Evolutionary conservation across 768 basidiomycete genomes (phyloP), one percentile per base, ranked within the genome.

Genomic region (Termitomyces sp.): DNA sequence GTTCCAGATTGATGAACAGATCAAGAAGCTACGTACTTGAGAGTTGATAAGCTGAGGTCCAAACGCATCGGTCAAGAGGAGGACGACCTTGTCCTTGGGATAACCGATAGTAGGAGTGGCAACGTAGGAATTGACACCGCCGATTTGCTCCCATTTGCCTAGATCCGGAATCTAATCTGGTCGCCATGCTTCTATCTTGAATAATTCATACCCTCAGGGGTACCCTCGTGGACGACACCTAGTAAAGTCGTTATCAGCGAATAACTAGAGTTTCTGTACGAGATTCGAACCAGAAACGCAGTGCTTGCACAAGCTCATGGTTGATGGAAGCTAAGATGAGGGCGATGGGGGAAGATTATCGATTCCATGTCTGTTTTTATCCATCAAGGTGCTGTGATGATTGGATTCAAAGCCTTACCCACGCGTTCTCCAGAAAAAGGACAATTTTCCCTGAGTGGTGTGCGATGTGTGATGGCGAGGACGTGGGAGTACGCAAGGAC

Each of bases 201-300:
- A n/a, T n/a, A n/a, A 5, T 21, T 37, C 35, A 28, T 64, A 77
- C 81, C 79, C 65, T 73, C 60, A 1, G 76, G 68, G 5, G 66
- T 73, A 24, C 81, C 81, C 51, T 80, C 77, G 61, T 81, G 79
- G 56, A 70, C 74, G 57, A 77, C 78, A 35, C 80, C 82, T 80
- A 19, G 43, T 21, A 3, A 32, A 4, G n/a, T n/a, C n/a, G n/a
- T 42, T 8, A 38, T 47, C 28, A 50, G 44, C 22, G 19, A 32
- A 32, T 32, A 9, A 9, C 10, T 10, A 32, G 30, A 32, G 30
- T 10, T 32, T 10, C 8, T 32, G 9, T 2, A 48, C 19, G 2
- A n/a, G 30, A 2, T 32, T 32, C 37, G 10, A 38, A 81, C 84
- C 83, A 65, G 72, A 72, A 53, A 84, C 56, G 55, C 84, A 87